Evolutionary conservation across 2,329 filamentous ascomycete genomes (phyloP), one percentile per base, ranked within the genome.

Genomic region (Neofusicoccum sp.): DNA sequence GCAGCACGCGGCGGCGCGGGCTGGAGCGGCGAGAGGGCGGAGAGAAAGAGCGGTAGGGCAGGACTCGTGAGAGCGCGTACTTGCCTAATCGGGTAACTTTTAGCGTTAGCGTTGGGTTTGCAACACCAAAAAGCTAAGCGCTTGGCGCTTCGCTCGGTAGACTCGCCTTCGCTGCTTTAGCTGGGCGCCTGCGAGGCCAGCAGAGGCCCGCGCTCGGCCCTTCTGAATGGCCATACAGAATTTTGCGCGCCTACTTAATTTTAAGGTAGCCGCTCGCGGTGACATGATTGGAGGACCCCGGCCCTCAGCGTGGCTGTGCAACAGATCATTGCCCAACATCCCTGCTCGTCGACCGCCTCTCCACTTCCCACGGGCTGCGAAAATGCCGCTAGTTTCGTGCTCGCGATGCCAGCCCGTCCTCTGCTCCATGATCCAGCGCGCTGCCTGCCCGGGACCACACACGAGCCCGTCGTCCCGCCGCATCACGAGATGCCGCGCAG

Each of bases 241-340:
- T 56, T 56, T 56, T 43, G 51, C 51, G 51, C 51, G 51, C 51
- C 51, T 56, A 56, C 30, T 54, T 56, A 56, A 56, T 56, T 56
- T 56, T 43, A 56, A 56, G 28, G 51, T 43, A 56, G 51, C 51
- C 51, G 51, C 38, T 33, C 43, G 51, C 11, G 5, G 7, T 56
- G 51, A 56, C 43, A 56, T 56, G 51, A 56, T 56, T 56, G 51
- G 51, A 43, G 20, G 41, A 56, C 51, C 51, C 51, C 51, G 51
- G 51, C 51, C 51, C 51, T 56, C 51, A 56, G 51, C 51, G 51
- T 56, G 51, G 51, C 51, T 56, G 51, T 56, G 51, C 51, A 56
- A 56, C 51, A 56, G 51, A 56, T 56, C 51, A 56, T 56, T 56
- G 51, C 51, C 51, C 51, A 56, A 56, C 51, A 56, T 56, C 51